Evolutionary conservation across 192 early-diverging fungal species (phyloP), one percentile per base, ranked within the genome.

Genomic region (Coemansia sp.): DNA sequence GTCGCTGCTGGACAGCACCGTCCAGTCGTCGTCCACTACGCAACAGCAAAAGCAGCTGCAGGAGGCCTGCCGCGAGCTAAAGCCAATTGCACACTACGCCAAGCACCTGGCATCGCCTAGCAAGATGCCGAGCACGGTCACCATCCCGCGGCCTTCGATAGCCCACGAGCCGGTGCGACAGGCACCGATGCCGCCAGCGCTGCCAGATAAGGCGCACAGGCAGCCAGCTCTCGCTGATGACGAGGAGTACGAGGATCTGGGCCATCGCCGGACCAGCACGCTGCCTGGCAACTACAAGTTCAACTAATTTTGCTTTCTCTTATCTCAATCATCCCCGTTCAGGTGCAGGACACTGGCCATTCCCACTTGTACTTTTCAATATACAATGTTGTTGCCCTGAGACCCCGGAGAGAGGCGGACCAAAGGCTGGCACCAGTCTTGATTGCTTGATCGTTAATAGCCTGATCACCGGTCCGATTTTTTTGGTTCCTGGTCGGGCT

Each of bases 1-100:
- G 30, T 12, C 44, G 1, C 40, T 47, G 6, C 58, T 75, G 9
- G 14, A 54, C 27, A 42, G 47, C 41, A 3, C 12, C 29, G 20
- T 50, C n/a, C 32, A 15, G 22, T n/a, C n/a, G n/a, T n/a, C n/a
- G n/a, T n/a, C n/a, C n/a, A n/a, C 14, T 26, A 34, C 11, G 8
- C 35, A 30, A 27, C 4, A 30, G 19, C 31, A 25, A n/a, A 29
- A 27, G 21, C 64, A 48, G 10, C 23, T 68, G n/a, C 48, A 50
- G 21, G 55, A 35, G 8, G 64, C 52, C 8, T 64, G 55, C 31
- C 65, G 65, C 10, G 72, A 75, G 61, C 66, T 75, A 43, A 75
- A 75, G 40, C 72, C 72, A 8, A 68, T 75, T 29, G 64, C 61
- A 1, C 72, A 67, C 7, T 75, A 75, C 27, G 65, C 72, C 26